These are phyloP conservation scores for Neurospora hispaniola DNA, from an alignment of 495 filamentous ascomycete genomes.

Conservation along the genomic window DNA sequence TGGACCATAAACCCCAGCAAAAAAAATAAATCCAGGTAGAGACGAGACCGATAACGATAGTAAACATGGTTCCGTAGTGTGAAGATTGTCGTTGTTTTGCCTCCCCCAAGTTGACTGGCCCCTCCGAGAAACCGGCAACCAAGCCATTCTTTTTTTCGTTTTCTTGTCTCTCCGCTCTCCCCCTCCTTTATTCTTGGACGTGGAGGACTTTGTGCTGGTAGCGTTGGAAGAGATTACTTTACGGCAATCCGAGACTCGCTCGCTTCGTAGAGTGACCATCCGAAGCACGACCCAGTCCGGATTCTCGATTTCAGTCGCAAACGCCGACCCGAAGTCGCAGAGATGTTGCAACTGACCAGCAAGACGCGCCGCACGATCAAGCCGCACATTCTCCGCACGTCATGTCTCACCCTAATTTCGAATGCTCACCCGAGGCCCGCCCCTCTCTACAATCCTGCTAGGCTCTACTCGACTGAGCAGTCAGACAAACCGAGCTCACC, in stretches of 20 bases:
- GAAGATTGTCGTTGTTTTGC: background rate
- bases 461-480: background rate
- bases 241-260: background rate
- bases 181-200: background rate
- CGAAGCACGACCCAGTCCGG: background rate
- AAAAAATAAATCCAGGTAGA: background rate
- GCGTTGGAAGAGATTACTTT: background rate
- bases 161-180: background rate
- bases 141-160: background rate
- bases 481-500: background rate
- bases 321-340: background rate
- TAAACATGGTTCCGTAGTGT: background rate
- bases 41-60: background rate
- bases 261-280: background rate
- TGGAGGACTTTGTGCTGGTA: background rate
- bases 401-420: conserved; percentile 11
- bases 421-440: conserved; percentile 1
- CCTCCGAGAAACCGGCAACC: background rate
- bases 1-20: background rate
- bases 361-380: conserved; percentile 3
- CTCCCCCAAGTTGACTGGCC: background rate
- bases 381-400: conserved; percentile 13
- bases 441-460: conserved; percentile 2
- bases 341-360: conserved; percentile 12
- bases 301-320: background rate